These are phyloP conservation scores for Fusarium sambucinum DNA, from an alignment of 2,329 filamentous ascomycete genomes.

Conservation along the genomic window DNA sequence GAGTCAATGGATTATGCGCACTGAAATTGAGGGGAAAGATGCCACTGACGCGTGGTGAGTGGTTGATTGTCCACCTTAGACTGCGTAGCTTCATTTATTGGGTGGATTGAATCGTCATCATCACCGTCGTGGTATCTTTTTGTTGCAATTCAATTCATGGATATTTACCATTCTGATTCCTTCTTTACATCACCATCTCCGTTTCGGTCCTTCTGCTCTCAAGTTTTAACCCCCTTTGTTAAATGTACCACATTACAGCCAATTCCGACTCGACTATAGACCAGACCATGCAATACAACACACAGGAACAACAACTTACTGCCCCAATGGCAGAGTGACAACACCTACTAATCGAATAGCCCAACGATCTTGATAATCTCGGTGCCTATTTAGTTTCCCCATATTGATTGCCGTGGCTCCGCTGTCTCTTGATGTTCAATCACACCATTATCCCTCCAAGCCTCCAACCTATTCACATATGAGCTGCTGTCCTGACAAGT, in stretches of 20 bases:
- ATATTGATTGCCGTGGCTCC: constrained; percentile 28
- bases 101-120: constrained; percentile 9
- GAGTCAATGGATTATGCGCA: constrained; percentile 6
- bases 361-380: constrained; percentile 9
- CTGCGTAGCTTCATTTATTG: constrained; percentile 1
- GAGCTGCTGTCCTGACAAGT: constrained; percentile 1
- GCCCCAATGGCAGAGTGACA: constrained; percentile 10
- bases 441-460: constrained; percentile 2
- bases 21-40: constrained; percentile 28
- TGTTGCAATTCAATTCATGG: background rate
- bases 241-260: constrained; percentile 1
- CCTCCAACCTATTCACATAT: background rate
- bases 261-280: background rate
- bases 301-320: background rate
- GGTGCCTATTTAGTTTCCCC: constrained; percentile 33
- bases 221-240: background rate
- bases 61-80: constrained; percentile 10
- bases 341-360: background rate
- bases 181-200: constrained; percentile 2
- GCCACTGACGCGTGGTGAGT: constrained; percentile 30
- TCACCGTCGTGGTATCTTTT: constrained; percentile 9
- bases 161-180: constrained; percentile 4
- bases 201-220: constrained; percentile 24
- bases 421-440: constrained; percentile 14
- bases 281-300: constrained; percentile 3